Evolutionary conservation across 1,284 basidiomycete species (phyloP).

Genomic region (Pisolithus thermaeus): DNA sequence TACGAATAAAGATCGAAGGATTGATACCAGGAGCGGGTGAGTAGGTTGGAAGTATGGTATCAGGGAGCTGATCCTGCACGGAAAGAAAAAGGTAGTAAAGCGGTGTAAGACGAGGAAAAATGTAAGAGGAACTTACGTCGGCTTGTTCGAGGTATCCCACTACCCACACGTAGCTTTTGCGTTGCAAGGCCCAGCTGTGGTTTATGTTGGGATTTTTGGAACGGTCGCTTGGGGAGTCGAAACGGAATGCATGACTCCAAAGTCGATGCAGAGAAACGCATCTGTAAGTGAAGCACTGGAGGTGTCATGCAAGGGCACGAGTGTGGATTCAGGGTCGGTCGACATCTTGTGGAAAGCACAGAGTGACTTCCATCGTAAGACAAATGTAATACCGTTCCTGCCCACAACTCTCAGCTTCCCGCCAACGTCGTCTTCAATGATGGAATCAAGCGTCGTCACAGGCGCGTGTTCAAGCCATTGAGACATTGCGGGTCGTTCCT

Average conservation of each 20-base stretch:
- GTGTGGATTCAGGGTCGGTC: conserved; percentile 38
- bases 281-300: conserved; percentile 47
- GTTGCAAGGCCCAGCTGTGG: conserved; percentile 45
- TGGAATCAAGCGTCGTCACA: conserved; percentile 30
- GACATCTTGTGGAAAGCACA: conserved; percentile 38
- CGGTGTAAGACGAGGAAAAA: no score
- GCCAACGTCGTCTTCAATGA: conserved; percentile 32
- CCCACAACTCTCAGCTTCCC: conserved; percentile 43
- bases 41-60: conserved; percentile 37
- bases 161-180: conserved; percentile 43
- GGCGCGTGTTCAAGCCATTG: conserved; percentile 35
- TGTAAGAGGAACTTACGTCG: conserved; percentile 29
- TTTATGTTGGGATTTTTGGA: conserved; percentile 15
- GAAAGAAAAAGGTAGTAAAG: neutral
- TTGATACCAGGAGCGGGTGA: conserved; percentile 32
- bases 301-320: conserved; percentile 43
- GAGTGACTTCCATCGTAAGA: conserved; percentile 4
- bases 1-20: conserved; percentile 41
- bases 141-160: conserved; percentile 50
- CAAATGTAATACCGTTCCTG: conserved; percentile 25
- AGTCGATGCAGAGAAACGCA: conserved; percentile 43
- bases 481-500: conserved; percentile 17
- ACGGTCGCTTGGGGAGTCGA: neutral
- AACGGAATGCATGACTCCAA: conserved; percentile 16
- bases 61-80: conserved; percentile 21